Percentiles rank a stretch among this genome's conserved stretches.
These are phyloP conservation scores for Xylariaceae sp. DNA, from an alignment of 2,329 filamentous ascomycete genomes.

Conservation along the genomic window DNA sequence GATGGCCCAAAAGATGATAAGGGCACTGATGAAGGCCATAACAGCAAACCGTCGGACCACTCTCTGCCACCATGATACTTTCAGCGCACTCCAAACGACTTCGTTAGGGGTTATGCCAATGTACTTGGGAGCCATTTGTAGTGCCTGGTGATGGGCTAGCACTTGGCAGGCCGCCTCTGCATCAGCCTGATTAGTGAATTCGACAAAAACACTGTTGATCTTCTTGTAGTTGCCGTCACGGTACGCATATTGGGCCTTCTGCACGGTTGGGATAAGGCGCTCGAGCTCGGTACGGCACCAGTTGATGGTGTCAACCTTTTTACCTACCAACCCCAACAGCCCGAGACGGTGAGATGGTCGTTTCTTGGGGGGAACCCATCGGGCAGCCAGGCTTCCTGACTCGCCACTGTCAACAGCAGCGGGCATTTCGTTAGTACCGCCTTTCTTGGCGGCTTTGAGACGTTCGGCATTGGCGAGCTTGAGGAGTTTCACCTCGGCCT, in stretches of 20 bases:
- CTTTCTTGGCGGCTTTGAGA: constrained; percentile 61
- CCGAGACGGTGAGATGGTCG: constrained; percentile 71
- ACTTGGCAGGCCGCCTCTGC: constrained; percentile 85
- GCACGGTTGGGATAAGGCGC: constrained; percentile 65
- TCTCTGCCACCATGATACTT: constrained; percentile 80
- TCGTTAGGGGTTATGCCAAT: constrained; percentile 78
- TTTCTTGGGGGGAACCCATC: constrained; percentile 67
- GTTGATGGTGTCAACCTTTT: constrained; percentile 91
- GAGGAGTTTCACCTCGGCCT: constrained; percentile 80
- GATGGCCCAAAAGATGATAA: constrained; percentile 83
- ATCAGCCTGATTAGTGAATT: constrained; percentile 75
- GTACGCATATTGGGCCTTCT: constrained; percentile 62
- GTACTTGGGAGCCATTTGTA: constrained; percentile 81
- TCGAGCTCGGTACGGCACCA: constrained; percentile 77
- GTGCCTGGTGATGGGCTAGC: constrained; percentile 76
- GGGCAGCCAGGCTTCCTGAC: constrained; percentile 64
- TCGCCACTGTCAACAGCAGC: constrained; percentile 56
- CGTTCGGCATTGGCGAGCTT: constrained; percentile 69
- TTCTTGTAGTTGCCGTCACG: constrained; percentile 58
- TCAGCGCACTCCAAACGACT: constrained; percentile 81
- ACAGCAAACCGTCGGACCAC: constrained; percentile 66
- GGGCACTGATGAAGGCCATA: constrained; percentile 63
- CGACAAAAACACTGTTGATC: constrained; percentile 78
- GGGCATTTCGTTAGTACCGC: constrained; percentile 36
- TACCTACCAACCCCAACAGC: constrained; percentile 63